A percentile compares a stretch with the other conserved stretches of the same genome.
These are phyloP conservation scores for Brettanomyces naardenensis DNA, from an alignment of 805 yeast genomes.

Conservation along the genomic window DNA sequence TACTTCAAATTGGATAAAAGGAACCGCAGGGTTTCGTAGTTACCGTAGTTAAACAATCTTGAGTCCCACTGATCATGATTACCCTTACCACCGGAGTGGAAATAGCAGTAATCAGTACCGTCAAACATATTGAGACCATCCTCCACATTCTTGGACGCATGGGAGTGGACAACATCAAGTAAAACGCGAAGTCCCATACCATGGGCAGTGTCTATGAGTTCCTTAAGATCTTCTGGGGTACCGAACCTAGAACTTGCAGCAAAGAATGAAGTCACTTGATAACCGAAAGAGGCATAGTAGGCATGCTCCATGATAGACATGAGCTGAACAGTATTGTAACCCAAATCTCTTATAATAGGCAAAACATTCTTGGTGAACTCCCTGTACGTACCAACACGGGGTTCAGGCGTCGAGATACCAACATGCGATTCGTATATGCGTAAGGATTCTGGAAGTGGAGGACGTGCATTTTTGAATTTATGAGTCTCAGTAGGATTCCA, in stretches of 20 bases:
- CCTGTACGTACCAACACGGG: conserved; percentile 73
- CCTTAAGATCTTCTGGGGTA: conserved; percentile 90
- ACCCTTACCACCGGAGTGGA: conserved; percentile 84
- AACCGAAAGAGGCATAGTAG: conserved; percentile 96
- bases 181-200: conserved; percentile 77
- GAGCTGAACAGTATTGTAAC: conserved; percentile 88
- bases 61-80: conserved; percentile 93
- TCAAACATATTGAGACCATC: conserved; percentile 92
- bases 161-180: conserved; percentile 92
- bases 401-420: conserved; percentile 90
- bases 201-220: conserved; percentile 87
- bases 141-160: conserved; percentile 87
- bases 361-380: conserved; percentile 75
- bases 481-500: conserved; percentile 74
- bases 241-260: conserved; percentile 89
- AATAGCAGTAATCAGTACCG: conserved; percentile 92
- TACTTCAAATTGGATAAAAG: conserved; percentile 76
- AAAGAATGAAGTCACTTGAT: conserved; percentile 88
- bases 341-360: conserved; percentile 78
- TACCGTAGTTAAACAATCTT: conserved; percentile 86
- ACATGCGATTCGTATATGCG: conserved; percentile 93
- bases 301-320: conserved; percentile 99
- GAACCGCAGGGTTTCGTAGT: conserved; percentile 85
- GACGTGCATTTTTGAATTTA: conserved; percentile 56
- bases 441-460: conserved; percentile 44